Percentiles rank a stretch among this genome's conserved stretches.
Conservation (phyloP, 805 yeast species). For the Yarrowia sp. region DNA sequence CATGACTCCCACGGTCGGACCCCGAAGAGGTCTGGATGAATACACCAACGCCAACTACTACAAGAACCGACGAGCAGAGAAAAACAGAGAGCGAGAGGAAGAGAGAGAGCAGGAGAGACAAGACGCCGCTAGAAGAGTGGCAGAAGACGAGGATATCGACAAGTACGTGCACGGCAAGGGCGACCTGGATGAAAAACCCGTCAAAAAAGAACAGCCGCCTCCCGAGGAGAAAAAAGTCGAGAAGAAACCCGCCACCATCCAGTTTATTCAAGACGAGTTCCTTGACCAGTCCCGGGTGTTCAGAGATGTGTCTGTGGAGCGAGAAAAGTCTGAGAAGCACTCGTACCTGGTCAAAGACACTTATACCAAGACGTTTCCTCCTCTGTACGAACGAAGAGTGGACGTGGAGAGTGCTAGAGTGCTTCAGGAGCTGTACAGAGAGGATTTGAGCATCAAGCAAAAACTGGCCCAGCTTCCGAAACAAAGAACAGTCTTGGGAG, state of each 20-base stretch:
- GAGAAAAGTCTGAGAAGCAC: not conserved
- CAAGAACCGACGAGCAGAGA: too few relatives aligned
- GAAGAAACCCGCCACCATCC: not conserved
- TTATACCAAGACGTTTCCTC: not conserved
- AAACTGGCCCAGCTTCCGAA: conserved; percentile 6
- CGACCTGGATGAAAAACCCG: too few relatives aligned
- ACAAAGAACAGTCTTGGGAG: not conserved
- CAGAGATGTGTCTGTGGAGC: too few relatives aligned
- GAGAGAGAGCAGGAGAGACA: too few relatives aligned
- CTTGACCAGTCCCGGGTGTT: too few relatives aligned
- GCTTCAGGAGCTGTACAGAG: conserved; percentile 1
- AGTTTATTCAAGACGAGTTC: not conserved
- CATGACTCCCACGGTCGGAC: too few relatives aligned
- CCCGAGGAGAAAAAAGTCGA: not conserved
- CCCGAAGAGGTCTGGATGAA: not conserved
- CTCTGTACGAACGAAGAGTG: conserved; percentile 4
- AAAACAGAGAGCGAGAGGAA: too few relatives aligned
- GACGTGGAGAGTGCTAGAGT: not conserved
- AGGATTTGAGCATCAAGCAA: not conserved
- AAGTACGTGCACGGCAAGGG: too few relatives aligned
- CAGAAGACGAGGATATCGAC: too few relatives aligned
- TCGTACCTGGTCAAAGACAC: not conserved
- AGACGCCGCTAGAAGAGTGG: too few relatives aligned
- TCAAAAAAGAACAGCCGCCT: not conserved
- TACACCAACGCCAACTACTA: too few relatives aligned